Percentiles rank a stretch among this genome's conserved stretches.
These are phyloP conservation scores for Xylaria cubensis DNA, from an alignment of 495 filamentous ascomycete genomes.

Conservation along the genomic window DNA sequence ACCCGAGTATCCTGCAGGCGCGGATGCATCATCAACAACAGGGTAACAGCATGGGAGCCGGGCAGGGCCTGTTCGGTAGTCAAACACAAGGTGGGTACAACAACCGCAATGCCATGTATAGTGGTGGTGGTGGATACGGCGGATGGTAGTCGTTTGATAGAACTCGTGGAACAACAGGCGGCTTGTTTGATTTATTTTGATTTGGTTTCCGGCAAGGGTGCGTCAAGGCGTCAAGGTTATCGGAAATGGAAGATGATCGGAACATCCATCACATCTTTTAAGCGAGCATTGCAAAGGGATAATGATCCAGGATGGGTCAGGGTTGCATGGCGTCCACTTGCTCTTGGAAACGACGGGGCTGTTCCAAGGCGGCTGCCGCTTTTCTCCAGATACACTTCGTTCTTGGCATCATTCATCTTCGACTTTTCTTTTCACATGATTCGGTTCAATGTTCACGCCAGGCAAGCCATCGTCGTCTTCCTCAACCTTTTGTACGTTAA, in stretches of 20 bases:
- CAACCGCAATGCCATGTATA: constrained; percentile 84
- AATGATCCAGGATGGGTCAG: constrained; percentile 49
- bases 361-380: constrained; percentile 42
- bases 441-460: constrained; percentile 55
- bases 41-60: constrained; percentile 72
- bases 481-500: constrained; percentile 83
- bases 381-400: constrained; percentile 45
- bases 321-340: constrained; percentile 48
- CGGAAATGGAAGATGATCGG: constrained; percentile 46
- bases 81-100: constrained; percentile 98
- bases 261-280: constrained; percentile 43
- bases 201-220: constrained; percentile 34
- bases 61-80: constrained; percentile 86
- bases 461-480: constrained; percentile 72
- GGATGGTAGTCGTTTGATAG: constrained; percentile 66
- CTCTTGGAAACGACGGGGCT: constrained; percentile 51
- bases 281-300: constrained; percentile 48
- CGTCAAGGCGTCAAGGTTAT: constrained; percentile 48
- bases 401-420: constrained; percentile 39
- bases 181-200: constrained; percentile 32
- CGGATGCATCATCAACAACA: constrained; percentile 87
- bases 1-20: constrained; percentile 99
- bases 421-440: constrained; percentile 43
- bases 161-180: constrained; percentile 28
- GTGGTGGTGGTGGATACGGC: constrained; percentile 70